These are phyloP conservation scores for Phytophthora idaei DNA, from an alignment of 352 stramenopile genomes.

Conservation along the genomic window DNA sequence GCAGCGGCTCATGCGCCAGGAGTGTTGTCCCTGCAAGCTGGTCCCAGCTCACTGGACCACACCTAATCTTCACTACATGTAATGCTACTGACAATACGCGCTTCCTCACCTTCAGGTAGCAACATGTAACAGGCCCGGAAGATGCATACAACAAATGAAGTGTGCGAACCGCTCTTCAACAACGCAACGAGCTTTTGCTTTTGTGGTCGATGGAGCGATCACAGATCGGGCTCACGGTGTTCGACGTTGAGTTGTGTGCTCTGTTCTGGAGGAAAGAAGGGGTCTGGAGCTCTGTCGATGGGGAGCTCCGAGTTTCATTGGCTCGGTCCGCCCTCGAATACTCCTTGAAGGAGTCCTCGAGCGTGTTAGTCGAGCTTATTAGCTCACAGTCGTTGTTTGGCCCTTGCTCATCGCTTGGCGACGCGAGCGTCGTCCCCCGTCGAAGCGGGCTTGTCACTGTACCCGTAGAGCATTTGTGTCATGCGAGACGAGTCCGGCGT, in stretches of 20 bases:
- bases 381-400: conserved; percentile 11
- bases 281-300: conserved; percentile 9
- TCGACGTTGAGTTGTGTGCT: conserved; percentile 10
- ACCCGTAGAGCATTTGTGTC: conserved; percentile 65
- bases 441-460: conserved; percentile 28
- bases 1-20: conserved; percentile 4
- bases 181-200: conserved; percentile 9
- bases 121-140: background rate
- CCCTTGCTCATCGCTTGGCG: conserved; percentile 4
- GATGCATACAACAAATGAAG: background rate
- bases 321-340: conserved; percentile 15
- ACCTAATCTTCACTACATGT: too few relatives aligned
- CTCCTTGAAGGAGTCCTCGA: background rate
- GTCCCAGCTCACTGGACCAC: background rate
- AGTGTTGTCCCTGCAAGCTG: conserved; percentile 1
- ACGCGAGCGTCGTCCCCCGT: conserved; percentile 14
- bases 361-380: conserved; percentile 23
- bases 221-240: conserved; percentile 12
- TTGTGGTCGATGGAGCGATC: conserved; percentile 17
- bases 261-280: conserved; percentile 23
- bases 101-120: background rate
- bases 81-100: background rate
- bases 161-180: conserved; percentile 12
- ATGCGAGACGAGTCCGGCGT: conserved; percentile 50
- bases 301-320: background rate